These are phyloP conservation scores for Litsea cubeba DNA, from an alignment of 164 flowering plant genomes.

Conservation along the genomic window DNA sequence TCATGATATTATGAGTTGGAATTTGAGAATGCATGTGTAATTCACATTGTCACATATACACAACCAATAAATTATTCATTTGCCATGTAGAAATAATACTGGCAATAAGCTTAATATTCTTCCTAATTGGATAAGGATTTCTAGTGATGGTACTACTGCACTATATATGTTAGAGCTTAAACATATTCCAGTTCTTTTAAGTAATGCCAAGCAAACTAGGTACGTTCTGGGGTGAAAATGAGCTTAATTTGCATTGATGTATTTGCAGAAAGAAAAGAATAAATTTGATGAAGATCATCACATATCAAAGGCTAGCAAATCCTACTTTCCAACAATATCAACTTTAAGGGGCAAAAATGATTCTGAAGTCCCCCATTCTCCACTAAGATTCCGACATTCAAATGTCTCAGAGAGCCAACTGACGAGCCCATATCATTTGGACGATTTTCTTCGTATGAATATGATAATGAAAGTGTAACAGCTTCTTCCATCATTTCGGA, in stretches of 20 bases:
- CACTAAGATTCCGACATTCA: background rate
- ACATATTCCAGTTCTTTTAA: background rate
- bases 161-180: no score
- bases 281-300: background rate
- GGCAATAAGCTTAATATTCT: no score
- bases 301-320: background rate
- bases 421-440: background rate
- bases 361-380: background rate
- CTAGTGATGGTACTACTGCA: no score
- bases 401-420: background rate
- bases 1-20: no score
- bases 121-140: no score
- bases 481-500: constrained; percentile 2
- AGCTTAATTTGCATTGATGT: background rate
- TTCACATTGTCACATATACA: no score
- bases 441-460: background rate
- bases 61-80: no score
- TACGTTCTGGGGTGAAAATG: background rate
- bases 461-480: background rate
- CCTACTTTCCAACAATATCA: background rate
- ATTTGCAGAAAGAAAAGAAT: constrained; percentile 7
- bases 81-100: no score
- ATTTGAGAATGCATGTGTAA: no score
- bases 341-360: background rate
- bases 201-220: background rate